phyloP scores from a whole-genome alignment of 225 moss, liverwort and hornwort genomes.

The Straminergon stramineum region DNA sequence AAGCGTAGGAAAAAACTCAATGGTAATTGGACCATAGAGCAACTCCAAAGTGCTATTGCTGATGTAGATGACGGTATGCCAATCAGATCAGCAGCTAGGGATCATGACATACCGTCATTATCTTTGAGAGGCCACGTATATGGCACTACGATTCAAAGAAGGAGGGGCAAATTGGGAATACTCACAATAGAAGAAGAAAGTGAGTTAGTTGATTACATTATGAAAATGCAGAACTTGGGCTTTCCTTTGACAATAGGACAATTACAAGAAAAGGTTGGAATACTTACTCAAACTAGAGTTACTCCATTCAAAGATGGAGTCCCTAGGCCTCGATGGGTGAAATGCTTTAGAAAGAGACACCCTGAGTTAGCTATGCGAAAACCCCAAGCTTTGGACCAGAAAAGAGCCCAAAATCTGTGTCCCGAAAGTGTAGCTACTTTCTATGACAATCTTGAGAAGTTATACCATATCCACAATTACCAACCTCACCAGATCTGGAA shows the following conservation, averaged over 20 bases:
- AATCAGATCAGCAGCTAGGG: neutral
- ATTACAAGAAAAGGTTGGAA: neutral
- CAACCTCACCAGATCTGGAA: neutral
- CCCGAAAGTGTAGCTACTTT: neutral
- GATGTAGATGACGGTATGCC: neutral
- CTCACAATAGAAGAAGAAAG: neutral
- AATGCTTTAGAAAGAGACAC: neutral
- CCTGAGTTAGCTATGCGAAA: neutral
- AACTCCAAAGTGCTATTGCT: neutral
- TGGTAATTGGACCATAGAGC: neutral
- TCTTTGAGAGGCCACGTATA: neutral
- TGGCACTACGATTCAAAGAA: neutral
- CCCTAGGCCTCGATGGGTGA: rapidly evolving
- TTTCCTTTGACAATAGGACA: neutral
- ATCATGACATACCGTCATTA: neutral
- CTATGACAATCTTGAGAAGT: neutral
- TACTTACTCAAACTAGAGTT: neutral
- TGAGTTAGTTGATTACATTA: too few species aligned
- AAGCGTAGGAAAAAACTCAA: neutral
- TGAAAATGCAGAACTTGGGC: neutral
- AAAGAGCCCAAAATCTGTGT: rapidly evolving
- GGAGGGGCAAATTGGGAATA: neutral
- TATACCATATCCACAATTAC: too few species aligned
- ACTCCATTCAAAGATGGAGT: neutral
- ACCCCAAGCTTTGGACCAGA: neutral